Evolutionary conservation across 352 stramenopile genomes (phyloP), one percentile per base, ranked within the genome.

Genomic region (Pythium oligandrum): DNA sequence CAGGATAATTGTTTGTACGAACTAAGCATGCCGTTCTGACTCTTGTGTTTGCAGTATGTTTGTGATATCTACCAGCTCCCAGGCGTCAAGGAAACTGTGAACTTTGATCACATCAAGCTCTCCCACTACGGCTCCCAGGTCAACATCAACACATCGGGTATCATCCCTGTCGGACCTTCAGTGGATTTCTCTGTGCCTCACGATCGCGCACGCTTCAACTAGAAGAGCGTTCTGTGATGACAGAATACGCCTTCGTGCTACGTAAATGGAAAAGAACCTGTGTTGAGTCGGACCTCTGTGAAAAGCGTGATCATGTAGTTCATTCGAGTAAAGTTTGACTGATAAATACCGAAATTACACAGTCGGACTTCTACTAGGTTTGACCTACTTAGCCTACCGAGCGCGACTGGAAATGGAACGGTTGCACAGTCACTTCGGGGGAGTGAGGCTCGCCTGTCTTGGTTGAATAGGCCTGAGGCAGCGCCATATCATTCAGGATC

Each of bases 61-160:
- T 69, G 71, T 11, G 70, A 78, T 37, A 61, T 79, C 34, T 83
- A 76, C 43, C 70, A 83, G 60, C 46, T 80, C n/a, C 63, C 64
- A 10, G 61, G 60, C 47, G 66, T 80, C 9, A 56, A 56, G 4
- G 51, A 71, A 47, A 78, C 61, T 8, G 66, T 78, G 6, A 57
- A 78, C 51, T 75, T 82, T 33, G 56, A 71, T 36, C 73, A 77
- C 42, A 83, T 75, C 51, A 77, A 76, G 36, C 42, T 73, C 17
- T 64, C 74, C 47, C 82, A 85, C 48, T 85, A 80, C 42, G 66
- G 57, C 39, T 81, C 71, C 47, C 73, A 78, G 50, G 71, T 69
- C 39, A 67, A 71, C 44, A 56, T 79, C 57, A 82, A 84, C 51
- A 11, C 68, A 39, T 72, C 72, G n/a, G 68, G 63, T 3, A 74